Base-by-base conservation (phyloP, 371 early-diverging fungal genomes). In the Amoeboaphelidium occidentale region DNA sequence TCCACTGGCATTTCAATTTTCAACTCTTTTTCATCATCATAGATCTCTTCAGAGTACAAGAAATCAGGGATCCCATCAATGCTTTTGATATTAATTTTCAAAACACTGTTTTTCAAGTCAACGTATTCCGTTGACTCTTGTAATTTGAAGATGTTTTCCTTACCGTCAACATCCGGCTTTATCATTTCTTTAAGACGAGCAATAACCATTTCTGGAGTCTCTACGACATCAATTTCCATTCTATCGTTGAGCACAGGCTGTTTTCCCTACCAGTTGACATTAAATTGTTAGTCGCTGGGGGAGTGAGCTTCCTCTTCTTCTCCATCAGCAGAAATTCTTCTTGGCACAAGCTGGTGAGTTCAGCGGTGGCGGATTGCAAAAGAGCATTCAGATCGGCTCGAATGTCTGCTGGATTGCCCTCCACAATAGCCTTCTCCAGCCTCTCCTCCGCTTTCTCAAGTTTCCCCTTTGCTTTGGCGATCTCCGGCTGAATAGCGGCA, bases 1-100 rank as follows among this genome's bases (percentile, higher is more conserved):
- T 54, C 53, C 23, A 54, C 42, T 45, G 54, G 54, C 53, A 54
- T 53, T 12, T 55, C 49, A 20, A 54, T 43, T 20, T 54, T 54
- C 27, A 53, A 26, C 20, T 48, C 45, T 20, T 17, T n/a, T 28
- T 54, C 53, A 24, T 50, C 50, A 23, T 47, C 28, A 23, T 54
- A 54, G 10, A 54, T 54, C 32, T 54, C 43, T 2, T 53, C 22
- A 20, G 54, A 54, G 49, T 6, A 55, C 3, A 54, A 27, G 17
- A 55, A 23, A 21, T 55, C 53, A 17, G 55, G 55, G 26, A 54
- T 42, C 32, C 55, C 53, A 21, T 46, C 27, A 17, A 55, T 14
- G n/a, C 28, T 23, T 14, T 55, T 42, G 39, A 55, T 26, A 43
- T 52, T 28, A 48, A 55, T 23, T 25, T 25, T 53, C 25, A 55